Conservation (phyloP, 306 rosid species). For the Lathyrus oleraceus region DNA sequence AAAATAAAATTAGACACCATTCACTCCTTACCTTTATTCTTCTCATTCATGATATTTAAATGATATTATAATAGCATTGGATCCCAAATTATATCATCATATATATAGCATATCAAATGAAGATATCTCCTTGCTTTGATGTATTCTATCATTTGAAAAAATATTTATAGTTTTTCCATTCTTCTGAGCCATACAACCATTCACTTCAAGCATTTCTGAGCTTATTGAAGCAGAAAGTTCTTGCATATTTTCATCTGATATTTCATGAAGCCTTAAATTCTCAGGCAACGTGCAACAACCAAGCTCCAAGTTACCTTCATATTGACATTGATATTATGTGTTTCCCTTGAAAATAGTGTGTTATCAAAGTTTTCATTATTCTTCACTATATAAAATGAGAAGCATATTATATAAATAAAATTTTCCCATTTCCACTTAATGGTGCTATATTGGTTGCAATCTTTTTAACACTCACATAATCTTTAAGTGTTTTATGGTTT, state of each 20-base stretch:
- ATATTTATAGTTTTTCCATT: not conserved
- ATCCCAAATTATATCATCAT: constrained; percentile 23
- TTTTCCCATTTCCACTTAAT: too few species aligned
- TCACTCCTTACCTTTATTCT: constrained; percentile 27
- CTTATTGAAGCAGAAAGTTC: not conserved
- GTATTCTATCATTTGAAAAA: not conserved
- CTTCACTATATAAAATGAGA: too few species aligned
- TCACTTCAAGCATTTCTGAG: constrained; percentile 17
- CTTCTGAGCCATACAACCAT: constrained; percentile 20
- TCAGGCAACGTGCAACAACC: constrained; percentile 11
- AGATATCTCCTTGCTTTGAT: constrained; percentile 16
- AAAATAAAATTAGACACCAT: too few species aligned
- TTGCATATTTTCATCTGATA: constrained; percentile 19
- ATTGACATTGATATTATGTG: not conserved
- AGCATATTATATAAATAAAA: too few species aligned
- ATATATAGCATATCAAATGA: not conserved
- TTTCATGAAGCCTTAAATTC: constrained; percentile 16
- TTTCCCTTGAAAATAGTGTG: too few species aligned
- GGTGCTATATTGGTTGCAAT: too few species aligned
- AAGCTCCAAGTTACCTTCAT: not conserved
- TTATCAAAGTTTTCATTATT: too few species aligned
- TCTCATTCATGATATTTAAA: constrained; percentile 15
- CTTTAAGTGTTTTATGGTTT: too few species aligned
- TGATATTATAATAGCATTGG: constrained; percentile 36
- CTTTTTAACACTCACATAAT: too few species aligned